Conservation (phyloP, 805 yeast species). For the Maudiozyma turicensis region DNA sequence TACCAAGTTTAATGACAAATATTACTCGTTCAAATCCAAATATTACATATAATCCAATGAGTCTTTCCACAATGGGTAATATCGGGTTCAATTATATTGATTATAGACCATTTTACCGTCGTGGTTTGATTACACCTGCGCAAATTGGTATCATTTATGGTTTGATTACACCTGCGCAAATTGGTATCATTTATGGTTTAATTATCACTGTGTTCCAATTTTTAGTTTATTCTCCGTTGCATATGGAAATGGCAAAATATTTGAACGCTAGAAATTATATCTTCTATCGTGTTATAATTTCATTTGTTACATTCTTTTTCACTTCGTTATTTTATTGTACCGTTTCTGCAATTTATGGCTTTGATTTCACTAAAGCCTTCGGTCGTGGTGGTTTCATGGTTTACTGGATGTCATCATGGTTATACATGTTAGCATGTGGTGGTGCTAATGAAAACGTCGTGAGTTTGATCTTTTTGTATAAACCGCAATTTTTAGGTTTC, state of each 20-base stretch:
- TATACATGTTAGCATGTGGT: conserved; percentile 70
- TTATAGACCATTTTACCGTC: conserved; percentile 38
- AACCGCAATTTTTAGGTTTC: conserved; percentile 58
- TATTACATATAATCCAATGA: conserved; percentile 3
- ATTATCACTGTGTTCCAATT: conserved; percentile 65
- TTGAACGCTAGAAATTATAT: conserved; percentile 38
- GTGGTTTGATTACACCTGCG: conserved; percentile 50
- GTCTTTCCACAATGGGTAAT: conserved; percentile 23
- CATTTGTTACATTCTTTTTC: conserved; percentile 43
- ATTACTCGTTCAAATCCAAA: conserved; percentile 2
- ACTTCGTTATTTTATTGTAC: conserved; percentile 49
- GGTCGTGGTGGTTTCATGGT: conserved; percentile 66
- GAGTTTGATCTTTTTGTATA: conserved; percentile 37
- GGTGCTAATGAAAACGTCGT: conserved; percentile 61
- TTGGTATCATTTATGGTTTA: conserved; percentile 63
- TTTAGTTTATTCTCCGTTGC: conserved; percentile 45
- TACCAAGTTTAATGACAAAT: conserved; percentile 15
- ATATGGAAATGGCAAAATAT: conserved; percentile 38
- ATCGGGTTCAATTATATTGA: conserved; percentile 32
- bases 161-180: conserved; percentile 56
- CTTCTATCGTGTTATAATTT: conserved; percentile 40
- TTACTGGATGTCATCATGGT: conserved; percentile 56
- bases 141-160: conserved; percentile 68
- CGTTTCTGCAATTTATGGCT: conserved; percentile 58
- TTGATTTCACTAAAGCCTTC: conserved; percentile 46